Percentiles rank a stretch among this genome's conserved stretches.
Conservation (phyloP, 495 filamentous ascomycete species). For the Aspergillus sclerotioniger region DNA sequence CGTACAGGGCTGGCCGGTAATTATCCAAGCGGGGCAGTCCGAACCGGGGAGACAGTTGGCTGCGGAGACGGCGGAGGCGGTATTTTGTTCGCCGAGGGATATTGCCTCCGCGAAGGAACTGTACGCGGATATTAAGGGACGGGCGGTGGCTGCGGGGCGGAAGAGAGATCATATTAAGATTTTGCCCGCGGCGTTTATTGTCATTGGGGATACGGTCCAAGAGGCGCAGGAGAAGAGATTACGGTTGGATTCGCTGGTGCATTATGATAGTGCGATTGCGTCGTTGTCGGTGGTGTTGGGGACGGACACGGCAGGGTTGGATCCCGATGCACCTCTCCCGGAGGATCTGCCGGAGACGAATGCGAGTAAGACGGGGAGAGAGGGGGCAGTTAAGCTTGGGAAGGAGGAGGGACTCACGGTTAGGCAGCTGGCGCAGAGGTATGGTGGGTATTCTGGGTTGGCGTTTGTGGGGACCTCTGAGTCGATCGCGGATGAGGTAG, state of each 20-base stretch:
- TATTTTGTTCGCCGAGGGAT: conserved; percentile 45
- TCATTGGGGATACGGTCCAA: conserved; percentile 41
- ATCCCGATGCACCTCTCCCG: conserved; percentile 50
- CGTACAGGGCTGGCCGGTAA: conserved; percentile 55
- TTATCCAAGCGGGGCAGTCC: conserved; percentile 55
- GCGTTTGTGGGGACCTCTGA: conserved; percentile 51
- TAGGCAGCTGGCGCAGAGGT: conserved; percentile 50
- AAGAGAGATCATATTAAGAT: conserved; percentile 48
- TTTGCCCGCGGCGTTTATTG: conserved; percentile 50
- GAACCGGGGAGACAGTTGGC: conserved; percentile 54
- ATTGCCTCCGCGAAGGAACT: conserved; percentile 48
- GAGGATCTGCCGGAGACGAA: conserved; percentile 50
- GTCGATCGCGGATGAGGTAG: conserved; percentile 50
- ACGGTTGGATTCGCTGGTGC: conserved; percentile 50
- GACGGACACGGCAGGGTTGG: conserved; percentile 43
- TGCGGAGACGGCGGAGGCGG: conserved; percentile 54
- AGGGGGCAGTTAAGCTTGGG: conserved; percentile 42
- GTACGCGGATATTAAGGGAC: conserved; percentile 52
- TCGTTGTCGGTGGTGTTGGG: conserved; percentile 51
- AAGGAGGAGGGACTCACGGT: conserved; percentile 44
- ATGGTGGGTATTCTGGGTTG: conserved; percentile 50
- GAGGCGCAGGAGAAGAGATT: conserved; percentile 50
- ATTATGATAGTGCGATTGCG: conserved; percentile 57
- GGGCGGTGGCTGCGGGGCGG: conserved; percentile 43
- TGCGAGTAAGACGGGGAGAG: conserved; percentile 50